These are phyloP conservation scores for Aspergillus spinulosporus DNA, from an alignment of 2,329 filamentous ascomycete species.

Conservation along the genomic window DNA sequence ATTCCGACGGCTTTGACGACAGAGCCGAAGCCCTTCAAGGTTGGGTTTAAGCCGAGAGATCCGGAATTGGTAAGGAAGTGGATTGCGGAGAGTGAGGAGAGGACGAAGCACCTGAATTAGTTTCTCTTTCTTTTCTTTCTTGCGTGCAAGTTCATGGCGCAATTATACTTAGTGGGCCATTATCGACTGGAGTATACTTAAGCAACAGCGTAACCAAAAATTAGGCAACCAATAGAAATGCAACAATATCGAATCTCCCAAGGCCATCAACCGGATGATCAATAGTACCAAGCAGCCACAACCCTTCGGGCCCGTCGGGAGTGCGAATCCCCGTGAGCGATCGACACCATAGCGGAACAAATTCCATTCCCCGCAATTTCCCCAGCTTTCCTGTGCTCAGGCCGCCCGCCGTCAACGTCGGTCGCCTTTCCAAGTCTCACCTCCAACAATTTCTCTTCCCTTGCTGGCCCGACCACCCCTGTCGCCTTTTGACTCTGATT, in stretches of 20 bases:
- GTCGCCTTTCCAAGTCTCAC: background rate
- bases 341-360: conserved; percentile 5
- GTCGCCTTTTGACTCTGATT: background rate
- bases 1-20: conserved; percentile 61
- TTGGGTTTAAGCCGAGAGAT: conserved; percentile 55
- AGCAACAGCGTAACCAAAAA: background rate
- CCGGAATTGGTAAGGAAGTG: conserved; percentile 50
- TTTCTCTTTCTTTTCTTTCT: background rate
- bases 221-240: background rate
- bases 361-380: conserved; percentile 14
- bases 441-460: background rate
- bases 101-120: conserved; percentile 49
- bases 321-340: background rate
- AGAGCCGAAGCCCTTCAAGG: conserved; percentile 64
- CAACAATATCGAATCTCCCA: background rate
- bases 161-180: too few species aligned
- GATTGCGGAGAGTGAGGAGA: conserved; percentile 55
- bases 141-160: too few species aligned
- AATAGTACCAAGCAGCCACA: background rate
- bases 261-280: background rate
- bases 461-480: background rate
- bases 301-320: background rate
- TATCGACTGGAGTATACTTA: too few species aligned
- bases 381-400: background rate
- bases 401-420: too few species aligned